phyloP scores from a whole-genome alignment of 148 eudicot genomes.

The Amaranthus hypochondriacus region DNA sequence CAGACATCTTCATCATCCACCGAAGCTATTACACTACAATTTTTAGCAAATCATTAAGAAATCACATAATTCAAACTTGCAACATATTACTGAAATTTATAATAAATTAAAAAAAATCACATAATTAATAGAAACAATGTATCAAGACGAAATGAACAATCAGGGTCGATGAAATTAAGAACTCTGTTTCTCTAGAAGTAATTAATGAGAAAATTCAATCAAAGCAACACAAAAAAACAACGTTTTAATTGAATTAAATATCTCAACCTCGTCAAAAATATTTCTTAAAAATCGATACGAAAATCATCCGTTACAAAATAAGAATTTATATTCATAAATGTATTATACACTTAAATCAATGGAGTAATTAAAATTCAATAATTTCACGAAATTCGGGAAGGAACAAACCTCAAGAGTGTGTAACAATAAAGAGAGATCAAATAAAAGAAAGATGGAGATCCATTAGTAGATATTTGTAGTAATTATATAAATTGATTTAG shows the following conservation, averaged over 20 bases:
- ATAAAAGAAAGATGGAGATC: neutral
- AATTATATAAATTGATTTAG: neutral
- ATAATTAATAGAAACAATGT: neutral
- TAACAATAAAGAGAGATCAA: neutral
- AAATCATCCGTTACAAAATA: slow-evolving; percentile 26
- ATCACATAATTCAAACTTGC: too few relatives aligned
- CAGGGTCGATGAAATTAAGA: neutral
- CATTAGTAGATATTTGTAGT: neutral
- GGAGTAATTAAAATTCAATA: neutral
- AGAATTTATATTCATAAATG: too few relatives aligned
- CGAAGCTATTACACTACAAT: neutral
- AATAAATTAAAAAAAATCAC: neutral
- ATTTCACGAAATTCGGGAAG: neutral
- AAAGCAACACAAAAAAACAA: slow-evolving; percentile 13
- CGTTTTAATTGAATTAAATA: slow-evolving; percentile 11
- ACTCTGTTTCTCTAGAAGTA: slow-evolving; percentile 4
- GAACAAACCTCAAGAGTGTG: slow-evolving; percentile 12
- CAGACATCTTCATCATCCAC: slow-evolving; percentile 11
- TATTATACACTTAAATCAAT: neutral
- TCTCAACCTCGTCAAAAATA: slow-evolving; percentile 9
- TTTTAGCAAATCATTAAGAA: too few relatives aligned
- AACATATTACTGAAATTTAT: neutral
- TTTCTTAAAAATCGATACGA: slow-evolving; percentile 26
- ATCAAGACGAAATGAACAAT: neutral
- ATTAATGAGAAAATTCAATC: slow-evolving; percentile 4